These are phyloP conservation scores for Casuarina equisetifolia DNA, from an alignment of 306 rosid genomes.

Conservation along the genomic window DNA sequence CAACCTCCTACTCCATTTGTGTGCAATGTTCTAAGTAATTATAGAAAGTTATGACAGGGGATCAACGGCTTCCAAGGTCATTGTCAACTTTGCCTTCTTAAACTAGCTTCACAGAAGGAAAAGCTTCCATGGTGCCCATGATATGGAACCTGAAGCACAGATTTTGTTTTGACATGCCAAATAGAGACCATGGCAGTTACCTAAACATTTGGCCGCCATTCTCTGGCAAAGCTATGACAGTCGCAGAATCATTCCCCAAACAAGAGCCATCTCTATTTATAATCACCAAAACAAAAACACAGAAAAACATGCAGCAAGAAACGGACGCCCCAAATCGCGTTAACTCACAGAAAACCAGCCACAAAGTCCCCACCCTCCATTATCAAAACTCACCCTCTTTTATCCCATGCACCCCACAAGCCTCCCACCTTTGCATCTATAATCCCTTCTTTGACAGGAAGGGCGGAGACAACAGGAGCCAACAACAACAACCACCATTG, in stretches of 20 bases:
- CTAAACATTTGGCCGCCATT: background rate
- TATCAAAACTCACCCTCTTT: slow-evolving; percentile 12
- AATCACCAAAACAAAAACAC: background rate
- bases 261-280: background rate
- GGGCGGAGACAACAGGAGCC: slow-evolving; percentile 19
- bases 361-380: slow-evolving; percentile 6
- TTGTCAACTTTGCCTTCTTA: too few relatives aligned
- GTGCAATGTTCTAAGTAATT: too few relatives aligned
- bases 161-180: background rate
- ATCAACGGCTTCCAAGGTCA: too few relatives aligned
- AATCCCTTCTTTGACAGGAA: slow-evolving; percentile 27
- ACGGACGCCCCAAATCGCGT: slow-evolving; percentile 19
- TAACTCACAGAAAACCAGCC: slow-evolving; percentile 10
- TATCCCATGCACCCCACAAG: slow-evolving; percentile 23
- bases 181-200: slow-evolving; percentile 22
- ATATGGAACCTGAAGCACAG: too few relatives aligned
- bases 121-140: too few relatives aligned
- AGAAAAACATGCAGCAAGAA: slow-evolving; percentile 28
- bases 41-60: too few relatives aligned
- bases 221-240: slow-evolving; percentile 15
- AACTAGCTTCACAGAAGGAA: too few relatives aligned
- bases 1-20: background rate
- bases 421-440: slow-evolving; percentile 9
- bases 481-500: background rate
- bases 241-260: background rate